A percentile compares a stretch with the other conserved stretches of the same genome.
phyloP scores from a whole-genome alignment of 352 stramenopile species.

The Pythium plurisporium region DNA sequence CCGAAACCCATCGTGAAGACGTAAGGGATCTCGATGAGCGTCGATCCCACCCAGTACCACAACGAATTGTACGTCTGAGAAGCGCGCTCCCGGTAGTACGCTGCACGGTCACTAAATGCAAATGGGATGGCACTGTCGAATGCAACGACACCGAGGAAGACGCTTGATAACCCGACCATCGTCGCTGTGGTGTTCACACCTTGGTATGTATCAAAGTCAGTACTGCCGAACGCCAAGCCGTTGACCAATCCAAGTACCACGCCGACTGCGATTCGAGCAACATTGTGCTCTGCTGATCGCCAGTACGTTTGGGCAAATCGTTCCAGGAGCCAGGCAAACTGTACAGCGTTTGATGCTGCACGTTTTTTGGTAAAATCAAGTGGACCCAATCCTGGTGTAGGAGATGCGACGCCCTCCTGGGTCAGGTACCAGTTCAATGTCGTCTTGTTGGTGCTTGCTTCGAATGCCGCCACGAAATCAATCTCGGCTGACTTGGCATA shows the following conservation, averaged over 20 bases:
- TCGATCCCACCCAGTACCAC: neutral
- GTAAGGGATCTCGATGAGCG: neutral
- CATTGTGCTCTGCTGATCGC: slow-evolving; percentile 59
- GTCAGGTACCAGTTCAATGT: slow-evolving; percentile 9
- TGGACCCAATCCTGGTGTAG: neutral
- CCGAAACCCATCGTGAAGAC: neutral
- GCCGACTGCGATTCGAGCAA: slow-evolving; percentile 27
- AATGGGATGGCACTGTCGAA: neutral
- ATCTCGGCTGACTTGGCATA: neutral
- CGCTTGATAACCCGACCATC: neutral
- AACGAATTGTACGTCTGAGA: slow-evolving; percentile 3
- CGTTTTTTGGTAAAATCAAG: slow-evolving; percentile 15
- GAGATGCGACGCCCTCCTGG: slow-evolving; percentile 3
- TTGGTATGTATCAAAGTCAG: neutral
- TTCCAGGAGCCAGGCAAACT: slow-evolving; percentile 11
- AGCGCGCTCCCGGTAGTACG: neutral
- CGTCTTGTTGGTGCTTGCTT: neutral
- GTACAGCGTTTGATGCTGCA: slow-evolving; percentile 5
- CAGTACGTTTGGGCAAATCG: slow-evolving; percentile 56
- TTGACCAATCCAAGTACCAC: slow-evolving; percentile 41
- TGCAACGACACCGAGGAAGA: neutral
- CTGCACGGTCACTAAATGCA: neutral
- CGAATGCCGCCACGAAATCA: slow-evolving; percentile 20
- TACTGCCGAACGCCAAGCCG: slow-evolving; percentile 5
- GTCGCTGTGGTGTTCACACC: neutral